Evolutionary conservation across 2,329 filamentous ascomycete species (phyloP).

Genomic region (Madurella mycetomatis): DNA sequence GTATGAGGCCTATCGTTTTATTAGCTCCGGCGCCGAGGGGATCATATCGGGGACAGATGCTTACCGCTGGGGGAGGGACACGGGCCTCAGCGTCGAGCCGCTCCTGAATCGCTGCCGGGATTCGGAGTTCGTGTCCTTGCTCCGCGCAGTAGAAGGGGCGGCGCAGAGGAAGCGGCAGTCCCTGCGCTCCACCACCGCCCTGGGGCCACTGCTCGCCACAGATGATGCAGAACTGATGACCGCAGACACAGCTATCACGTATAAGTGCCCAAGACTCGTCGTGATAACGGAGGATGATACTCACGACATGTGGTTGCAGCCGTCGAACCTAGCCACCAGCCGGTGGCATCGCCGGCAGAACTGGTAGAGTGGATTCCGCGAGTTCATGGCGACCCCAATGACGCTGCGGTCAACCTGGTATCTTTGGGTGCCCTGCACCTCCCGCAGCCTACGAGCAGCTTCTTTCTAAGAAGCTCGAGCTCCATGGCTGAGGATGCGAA

Average conservation of each 20-base stretch:
- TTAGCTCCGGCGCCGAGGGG: background rate
- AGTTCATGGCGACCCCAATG: constrained; percentile 1
- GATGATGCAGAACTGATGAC: constrained; percentile 11
- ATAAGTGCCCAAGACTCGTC: no score
- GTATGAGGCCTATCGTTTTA: background rate
- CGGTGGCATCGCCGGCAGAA: constrained; percentile 6
- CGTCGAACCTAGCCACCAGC: background rate
- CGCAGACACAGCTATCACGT: constrained; percentile 6
- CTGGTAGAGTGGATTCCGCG: background rate
- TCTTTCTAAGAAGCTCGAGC: background rate
- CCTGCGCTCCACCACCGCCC: background rate
- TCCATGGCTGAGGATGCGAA: background rate
- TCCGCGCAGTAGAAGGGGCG: background rate
- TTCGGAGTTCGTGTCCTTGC: background rate
- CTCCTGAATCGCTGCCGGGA: constrained; percentile 3
- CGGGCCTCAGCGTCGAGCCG: constrained; percentile 1
- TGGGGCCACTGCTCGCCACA: background rate
- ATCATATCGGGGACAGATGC: background rate
- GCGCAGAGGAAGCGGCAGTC: background rate
- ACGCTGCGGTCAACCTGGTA: background rate
- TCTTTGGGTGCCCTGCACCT: background rate
- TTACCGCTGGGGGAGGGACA: background rate
- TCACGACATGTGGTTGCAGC: constrained; percentile 13
- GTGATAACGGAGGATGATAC: background rate
- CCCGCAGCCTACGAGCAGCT: background rate